phyloP scores from a whole-genome alignment of 2,329 filamentous ascomycete species.

The Aspergillus novofumigatus region DNA sequence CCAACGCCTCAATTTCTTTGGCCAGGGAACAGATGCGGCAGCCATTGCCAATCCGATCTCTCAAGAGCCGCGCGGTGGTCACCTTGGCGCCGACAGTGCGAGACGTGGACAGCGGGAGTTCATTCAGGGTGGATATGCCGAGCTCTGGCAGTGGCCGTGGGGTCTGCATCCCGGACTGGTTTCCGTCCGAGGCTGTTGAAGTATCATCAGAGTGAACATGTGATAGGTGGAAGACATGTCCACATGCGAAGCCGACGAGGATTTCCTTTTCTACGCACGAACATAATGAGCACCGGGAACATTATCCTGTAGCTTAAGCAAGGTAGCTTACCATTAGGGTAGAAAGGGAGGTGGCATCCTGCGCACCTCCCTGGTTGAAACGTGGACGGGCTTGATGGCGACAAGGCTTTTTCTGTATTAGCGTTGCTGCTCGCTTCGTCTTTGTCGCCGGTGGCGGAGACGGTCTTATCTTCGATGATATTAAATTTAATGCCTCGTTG shows the following conservation, averaged over 20 bases:
- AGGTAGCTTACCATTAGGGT: constrained; percentile 31
- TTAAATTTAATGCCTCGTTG: constrained; percentile 87
- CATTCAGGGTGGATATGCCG: constrained; percentile 19
- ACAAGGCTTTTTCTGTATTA: constrained; percentile 14
- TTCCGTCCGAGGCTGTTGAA: constrained; percentile 16
- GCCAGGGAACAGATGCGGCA: constrained; percentile 37
- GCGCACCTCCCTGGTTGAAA: constrained; percentile 31
- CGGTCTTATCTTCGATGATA: constrained; percentile 44
- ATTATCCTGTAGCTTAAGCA: background rate
- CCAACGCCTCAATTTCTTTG: constrained; percentile 32
- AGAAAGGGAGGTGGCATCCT: constrained; percentile 36
- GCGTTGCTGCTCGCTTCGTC: constrained; percentile 9
- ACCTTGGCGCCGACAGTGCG: constrained; percentile 78
- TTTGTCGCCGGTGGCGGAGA: constrained; percentile 1
- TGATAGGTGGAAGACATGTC: constrained; percentile 63
- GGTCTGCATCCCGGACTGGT: constrained; percentile 19
- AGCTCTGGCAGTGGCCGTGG: constrained; percentile 17
- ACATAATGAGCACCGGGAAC: background rate
- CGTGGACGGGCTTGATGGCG: constrained; percentile 1
- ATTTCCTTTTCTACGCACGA: constrained; percentile 47
- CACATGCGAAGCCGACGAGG: constrained; percentile 64
- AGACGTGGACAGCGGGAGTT: constrained; percentile 27
- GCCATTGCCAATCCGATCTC: constrained; percentile 58
- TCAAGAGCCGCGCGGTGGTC: constrained; percentile 73
- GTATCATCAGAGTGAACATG: constrained; percentile 49